A percentile compares a stretch with the other conserved stretches of the same genome.
Conservation (phyloP, 352 stramenopile genomes). For the Pilasporangium apinafurcum region DNA sequence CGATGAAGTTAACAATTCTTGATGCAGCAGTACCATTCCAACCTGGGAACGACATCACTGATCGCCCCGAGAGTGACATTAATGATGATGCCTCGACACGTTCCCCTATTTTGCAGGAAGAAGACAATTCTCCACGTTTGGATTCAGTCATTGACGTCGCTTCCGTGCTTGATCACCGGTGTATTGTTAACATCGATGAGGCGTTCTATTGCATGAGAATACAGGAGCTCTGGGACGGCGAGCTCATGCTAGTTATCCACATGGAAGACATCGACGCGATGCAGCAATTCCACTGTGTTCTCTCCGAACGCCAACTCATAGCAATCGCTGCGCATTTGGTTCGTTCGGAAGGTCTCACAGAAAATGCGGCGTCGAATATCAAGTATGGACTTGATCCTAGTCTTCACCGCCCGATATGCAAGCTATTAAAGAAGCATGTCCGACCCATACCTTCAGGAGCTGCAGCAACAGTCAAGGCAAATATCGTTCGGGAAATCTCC, state of each 20-base stretch:
- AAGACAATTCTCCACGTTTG: background rate
- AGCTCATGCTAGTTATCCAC: slow-evolving; percentile 45
- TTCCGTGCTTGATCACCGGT: slow-evolving; percentile 38
- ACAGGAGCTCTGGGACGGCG: slow-evolving; percentile 56
- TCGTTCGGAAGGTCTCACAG: slow-evolving; percentile 5
- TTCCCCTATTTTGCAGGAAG: background rate
- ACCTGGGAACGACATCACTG: too few relatives aligned
- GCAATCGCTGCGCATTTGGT: slow-evolving; percentile 25
- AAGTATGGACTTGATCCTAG: slow-evolving; percentile 17
- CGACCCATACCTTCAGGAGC: background rate
- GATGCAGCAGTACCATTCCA: background rate
- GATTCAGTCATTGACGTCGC: background rate
- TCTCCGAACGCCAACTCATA: slow-evolving; percentile 26
- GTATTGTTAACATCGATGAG: slow-evolving; percentile 34
- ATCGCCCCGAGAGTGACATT: background rate
- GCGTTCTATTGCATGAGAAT: slow-evolving; percentile 55
- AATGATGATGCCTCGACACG: background rate
- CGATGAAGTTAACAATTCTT: background rate
- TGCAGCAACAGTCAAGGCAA: too few relatives aligned
- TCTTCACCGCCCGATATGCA: slow-evolving; percentile 18
- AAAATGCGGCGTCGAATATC: slow-evolving; percentile 11
- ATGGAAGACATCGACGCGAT: slow-evolving; percentile 50
- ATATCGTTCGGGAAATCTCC: too few relatives aligned
- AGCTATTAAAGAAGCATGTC: slow-evolving; percentile 19
- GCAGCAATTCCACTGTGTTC: slow-evolving; percentile 16